These are phyloP conservation scores for Chlamydomonas sphaeroides DNA, from an alignment of 139 green algal species.

Conservation along the genomic window DNA sequence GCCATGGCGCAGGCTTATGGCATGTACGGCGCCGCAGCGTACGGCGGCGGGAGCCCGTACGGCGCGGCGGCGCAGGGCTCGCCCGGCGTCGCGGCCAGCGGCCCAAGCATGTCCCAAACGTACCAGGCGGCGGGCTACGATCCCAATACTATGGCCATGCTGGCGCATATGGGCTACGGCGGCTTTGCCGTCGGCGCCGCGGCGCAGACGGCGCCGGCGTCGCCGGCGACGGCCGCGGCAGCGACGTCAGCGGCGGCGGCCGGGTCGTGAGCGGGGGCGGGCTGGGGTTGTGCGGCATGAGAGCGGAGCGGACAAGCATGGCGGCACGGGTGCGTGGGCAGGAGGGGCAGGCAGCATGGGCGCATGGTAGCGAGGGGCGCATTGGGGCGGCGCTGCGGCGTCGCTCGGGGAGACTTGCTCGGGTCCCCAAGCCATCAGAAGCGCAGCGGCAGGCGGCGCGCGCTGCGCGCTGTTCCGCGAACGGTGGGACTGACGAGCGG, in stretches of 20 bases:
- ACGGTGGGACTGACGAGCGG: too few relatives aligned
- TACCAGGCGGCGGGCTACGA: slow-evolving; percentile 28
- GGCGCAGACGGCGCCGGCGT: not conserved
- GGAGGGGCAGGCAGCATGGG: too few relatives aligned
- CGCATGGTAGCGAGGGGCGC: too few relatives aligned
- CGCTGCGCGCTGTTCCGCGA: too few relatives aligned
- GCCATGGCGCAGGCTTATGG: not conserved
- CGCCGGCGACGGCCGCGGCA: not conserved
- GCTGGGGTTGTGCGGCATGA: too few relatives aligned
- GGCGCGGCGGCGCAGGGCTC: not conserved
- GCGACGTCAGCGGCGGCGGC: not conserved
- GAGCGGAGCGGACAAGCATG: too few relatives aligned
- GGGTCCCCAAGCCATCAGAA: too few relatives aligned
- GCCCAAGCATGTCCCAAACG: not conserved
- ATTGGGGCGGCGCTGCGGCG: too few relatives aligned
- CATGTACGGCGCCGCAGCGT: slow-evolving; percentile 10
- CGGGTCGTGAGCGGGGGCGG: not conserved
- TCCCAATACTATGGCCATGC: slow-evolving; percentile 25
- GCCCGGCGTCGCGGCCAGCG: too few relatives aligned
- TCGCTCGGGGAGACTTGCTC: too few relatives aligned
- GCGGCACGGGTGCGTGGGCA: too few relatives aligned
- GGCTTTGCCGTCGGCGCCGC: not conserved
- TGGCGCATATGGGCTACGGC: slow-evolving; percentile 26
- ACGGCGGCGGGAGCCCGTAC: not conserved
- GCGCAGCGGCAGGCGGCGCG: too few relatives aligned